Percentiles rank a stretch among this genome's conserved stretches.
Conservation (phyloP, 805 yeast species). For the Ogataea trehaloabstinens region DNA sequence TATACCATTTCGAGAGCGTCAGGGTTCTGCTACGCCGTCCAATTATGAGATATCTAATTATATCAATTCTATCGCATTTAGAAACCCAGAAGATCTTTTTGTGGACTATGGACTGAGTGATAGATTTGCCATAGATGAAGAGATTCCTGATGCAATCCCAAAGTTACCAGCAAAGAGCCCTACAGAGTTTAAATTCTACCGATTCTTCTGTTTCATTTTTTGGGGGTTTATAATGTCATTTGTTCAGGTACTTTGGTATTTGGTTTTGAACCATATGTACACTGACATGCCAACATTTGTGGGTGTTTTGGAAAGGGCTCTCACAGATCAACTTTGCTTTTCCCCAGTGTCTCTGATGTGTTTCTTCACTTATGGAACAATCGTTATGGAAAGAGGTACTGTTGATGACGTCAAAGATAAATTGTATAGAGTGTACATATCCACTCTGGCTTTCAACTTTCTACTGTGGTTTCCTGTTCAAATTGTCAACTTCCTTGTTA, state of each 20-base stretch:
- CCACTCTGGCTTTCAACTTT: slow-evolving; percentile 65
- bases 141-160: not conserved
- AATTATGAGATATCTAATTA: slow-evolving; percentile 19
- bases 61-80: slow-evolving; percentile 15
- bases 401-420: slow-evolving; percentile 61
- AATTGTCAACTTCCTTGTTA: slow-evolving; percentile 65
- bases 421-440: slow-evolving; percentile 61
- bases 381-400: slow-evolving; percentile 74
- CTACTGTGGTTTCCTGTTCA: slow-evolving; percentile 84
- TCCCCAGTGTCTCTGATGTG: slow-evolving; percentile 82
- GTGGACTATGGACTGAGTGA: slow-evolving; percentile 33
- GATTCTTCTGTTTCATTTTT: slow-evolving; percentile 74
- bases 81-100: slow-evolving; percentile 26
- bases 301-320: slow-evolving; percentile 79
- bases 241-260: slow-evolving; percentile 87
- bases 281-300: slow-evolving; percentile 80
- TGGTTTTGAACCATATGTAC: slow-evolving; percentile 72
- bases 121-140: not conserved
- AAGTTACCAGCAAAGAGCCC: slow-evolving; percentile 2
- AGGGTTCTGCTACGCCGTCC: slow-evolving; percentile 15
- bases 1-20: slow-evolving; percentile 8
- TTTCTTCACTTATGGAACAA: slow-evolving; percentile 82
- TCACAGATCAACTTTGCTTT: slow-evolving; percentile 85
- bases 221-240: slow-evolving; percentile 89
- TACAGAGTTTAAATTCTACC: slow-evolving; percentile 53